phyloP scores from a whole-genome alignment of 2,329 filamentous ascomycete genomes.

The Cladorrhinum sp. region DNA sequence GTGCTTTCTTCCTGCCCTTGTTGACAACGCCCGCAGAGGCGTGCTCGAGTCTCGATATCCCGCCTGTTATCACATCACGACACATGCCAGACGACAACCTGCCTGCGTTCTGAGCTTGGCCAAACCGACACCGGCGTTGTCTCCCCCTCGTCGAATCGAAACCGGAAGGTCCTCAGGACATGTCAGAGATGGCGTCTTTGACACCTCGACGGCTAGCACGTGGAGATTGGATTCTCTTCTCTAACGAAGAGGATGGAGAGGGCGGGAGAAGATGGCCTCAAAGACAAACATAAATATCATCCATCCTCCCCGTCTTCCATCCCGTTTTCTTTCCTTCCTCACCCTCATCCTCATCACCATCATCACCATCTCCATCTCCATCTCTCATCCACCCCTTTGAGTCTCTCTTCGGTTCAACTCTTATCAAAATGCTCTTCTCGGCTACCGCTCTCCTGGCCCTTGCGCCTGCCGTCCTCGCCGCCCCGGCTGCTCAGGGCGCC shows the following conservation, averaged over 20 bases:
- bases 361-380: slow-evolving; percentile 15
- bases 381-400: not conserved
- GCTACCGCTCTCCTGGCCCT: slow-evolving; percentile 35
- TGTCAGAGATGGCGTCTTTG: slow-evolving; percentile 4
- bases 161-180: slow-evolving; percentile 17
- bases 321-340: not conserved
- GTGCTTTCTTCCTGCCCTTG: slow-evolving; percentile 16
- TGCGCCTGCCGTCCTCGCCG: slow-evolving; percentile 34
- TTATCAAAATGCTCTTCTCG: slow-evolving; percentile 36
- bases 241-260: too few species aligned
- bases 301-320: not conserved
- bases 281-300: slow-evolving; percentile 18
- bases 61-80: slow-evolving; percentile 5
- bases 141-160: slow-evolving; percentile 10
- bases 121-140: not conserved
- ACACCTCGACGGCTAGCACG: not conserved
- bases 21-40: slow-evolving; percentile 5
- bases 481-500: slow-evolving; percentile 10
- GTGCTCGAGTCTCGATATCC: not conserved
- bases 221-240: too few species aligned
- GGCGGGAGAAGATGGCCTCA: not conserved
- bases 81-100: not conserved
- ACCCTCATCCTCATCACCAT: slow-evolving; percentile 3
- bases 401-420: slow-evolving; percentile 5
- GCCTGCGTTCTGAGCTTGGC: not conserved